phyloP scores from a whole-genome alignment of 1,284 basidiomycete genomes.

The Ganoderma leucocontextum region DNA sequence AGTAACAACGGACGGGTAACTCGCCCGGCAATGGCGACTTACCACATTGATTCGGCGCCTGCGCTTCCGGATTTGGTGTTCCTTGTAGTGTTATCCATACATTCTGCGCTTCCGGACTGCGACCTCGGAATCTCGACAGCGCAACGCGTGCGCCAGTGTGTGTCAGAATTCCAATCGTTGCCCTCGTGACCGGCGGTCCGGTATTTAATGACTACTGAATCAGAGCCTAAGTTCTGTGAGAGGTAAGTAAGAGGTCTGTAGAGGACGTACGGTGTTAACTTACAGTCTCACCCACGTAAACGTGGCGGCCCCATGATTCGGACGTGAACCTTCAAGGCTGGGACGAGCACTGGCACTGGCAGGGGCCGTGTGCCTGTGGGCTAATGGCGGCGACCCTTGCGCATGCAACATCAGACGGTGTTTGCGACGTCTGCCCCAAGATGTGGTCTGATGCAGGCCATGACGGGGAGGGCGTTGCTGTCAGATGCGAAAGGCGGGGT shows the following conservation, averaged over 20 bases:
- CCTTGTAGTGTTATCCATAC: slow-evolving; percentile 14
- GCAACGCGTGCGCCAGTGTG: not conserved
- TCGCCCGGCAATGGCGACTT: not conserved
- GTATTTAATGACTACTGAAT: not conserved
- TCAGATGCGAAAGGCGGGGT: not conserved
- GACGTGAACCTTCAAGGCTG: not conserved
- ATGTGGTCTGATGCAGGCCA: not conserved
- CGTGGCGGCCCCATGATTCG: not conserved
- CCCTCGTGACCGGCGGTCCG: not conserved
- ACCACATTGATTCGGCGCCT: slow-evolving; percentile 12
- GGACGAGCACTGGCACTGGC: not conserved
- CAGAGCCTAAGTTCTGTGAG: not conserved
- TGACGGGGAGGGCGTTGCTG: not conserved
- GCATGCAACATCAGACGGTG: not conserved
- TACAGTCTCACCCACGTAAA: not conserved
- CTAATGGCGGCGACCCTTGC: not conserved
- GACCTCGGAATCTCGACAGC: slow-evolving; percentile 8
- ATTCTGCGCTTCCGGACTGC: slow-evolving; percentile 2
- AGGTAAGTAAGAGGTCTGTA: not conserved
- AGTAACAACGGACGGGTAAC: slow-evolving; percentile 3
- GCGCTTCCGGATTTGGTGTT: slow-evolving; percentile 4
- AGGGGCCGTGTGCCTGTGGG: not conserved
- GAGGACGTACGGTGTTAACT: not conserved
- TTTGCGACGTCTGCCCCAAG: not conserved
- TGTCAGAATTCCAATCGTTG: not conserved